phyloP scores from a whole-genome alignment of 192 early-diverging fungal genomes.

The Helicostylum pulchrum region DNA sequence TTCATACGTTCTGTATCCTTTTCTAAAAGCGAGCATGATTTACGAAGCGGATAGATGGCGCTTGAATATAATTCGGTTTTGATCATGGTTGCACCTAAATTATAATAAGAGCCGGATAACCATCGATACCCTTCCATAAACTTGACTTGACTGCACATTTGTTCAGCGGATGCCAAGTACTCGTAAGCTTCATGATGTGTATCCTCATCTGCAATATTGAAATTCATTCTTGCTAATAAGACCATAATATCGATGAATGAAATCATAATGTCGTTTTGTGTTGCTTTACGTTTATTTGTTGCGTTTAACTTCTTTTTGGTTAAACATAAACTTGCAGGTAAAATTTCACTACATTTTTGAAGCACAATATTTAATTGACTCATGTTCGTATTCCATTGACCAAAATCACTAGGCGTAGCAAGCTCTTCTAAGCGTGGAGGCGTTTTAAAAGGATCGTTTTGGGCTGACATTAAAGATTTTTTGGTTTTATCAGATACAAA shows the following conservation, averaged over 20 bases:
- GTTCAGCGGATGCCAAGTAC: slow-evolving; percentile 30
- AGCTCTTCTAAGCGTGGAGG: slow-evolving; percentile 17
- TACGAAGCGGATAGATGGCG: slow-evolving; percentile 39
- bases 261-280: slow-evolving; percentile 5
- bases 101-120: slow-evolving; percentile 52
- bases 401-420: slow-evolving; percentile 10
- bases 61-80: slow-evolving; percentile 22
- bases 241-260: slow-evolving; percentile 29
- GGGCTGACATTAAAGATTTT: slow-evolving; percentile 2
- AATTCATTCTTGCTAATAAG: slow-evolving; percentile 25
- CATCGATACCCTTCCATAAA: slow-evolving; percentile 46
- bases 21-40: slow-evolving; percentile 35
- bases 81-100: slow-evolving; percentile 42
- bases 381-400: slow-evolving; percentile 12
- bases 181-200: slow-evolving; percentile 25
- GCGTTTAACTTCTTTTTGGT: slow-evolving; percentile 7
- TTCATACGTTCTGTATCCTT: slow-evolving; percentile 20
- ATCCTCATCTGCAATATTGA: slow-evolving; percentile 15
- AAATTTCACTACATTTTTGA: slow-evolving; percentile 14
- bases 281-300: background rate
- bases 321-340: slow-evolving; percentile 14
- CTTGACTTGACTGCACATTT: slow-evolving; percentile 20
- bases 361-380: slow-evolving; percentile 9
- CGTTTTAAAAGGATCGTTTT: slow-evolving; percentile 21
- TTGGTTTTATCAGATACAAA: slow-evolving; percentile 15